Evolutionary conservation across 1,284 basidiomycete genomes (phyloP).

Genomic region (Melanopsichium pennsylvanicum): DNA sequence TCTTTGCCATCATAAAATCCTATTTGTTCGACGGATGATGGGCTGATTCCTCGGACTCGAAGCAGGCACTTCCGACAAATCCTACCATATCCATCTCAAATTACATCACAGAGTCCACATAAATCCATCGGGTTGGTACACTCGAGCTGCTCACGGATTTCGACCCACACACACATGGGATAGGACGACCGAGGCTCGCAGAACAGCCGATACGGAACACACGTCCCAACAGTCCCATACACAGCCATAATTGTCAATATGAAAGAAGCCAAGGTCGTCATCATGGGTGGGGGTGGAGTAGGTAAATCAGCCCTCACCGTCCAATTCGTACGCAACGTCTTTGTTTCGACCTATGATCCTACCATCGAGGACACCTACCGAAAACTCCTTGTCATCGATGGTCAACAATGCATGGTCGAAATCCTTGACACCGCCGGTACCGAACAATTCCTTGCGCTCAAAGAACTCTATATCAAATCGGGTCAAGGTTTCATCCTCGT

Average conservation of each 20-base stretch:
- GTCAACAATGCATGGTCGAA: constrained; percentile 55
- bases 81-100: too few relatives aligned
- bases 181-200: too few relatives aligned
- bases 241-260: constrained; percentile 23
- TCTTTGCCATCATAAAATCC: too few relatives aligned
- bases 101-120: too few relatives aligned
- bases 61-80: too few relatives aligned
- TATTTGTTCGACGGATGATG: too few relatives aligned
- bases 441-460: constrained; percentile 61
- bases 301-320: constrained; percentile 60
- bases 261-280: constrained; percentile 54
- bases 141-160: too few relatives aligned
- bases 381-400: constrained; percentile 57
- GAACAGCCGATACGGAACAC: too few relatives aligned
- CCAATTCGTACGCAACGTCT: constrained; percentile 58
- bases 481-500: constrained; percentile 60
- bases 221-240: too few relatives aligned
- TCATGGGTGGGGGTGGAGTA: constrained; percentile 62
- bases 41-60: too few relatives aligned
- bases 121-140: too few relatives aligned
- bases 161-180: too few relatives aligned
- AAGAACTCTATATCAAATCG: constrained; percentile 59
- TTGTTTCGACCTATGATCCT: constrained; percentile 60
- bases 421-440: constrained; percentile 61
- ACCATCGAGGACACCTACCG: constrained; percentile 63